A percentile compares a stretch with the other conserved stretches of the same genome.
Evolutionary conservation across 164 flowering plant species (phyloP).

Genomic region (Sextonia rubra): DNA sequence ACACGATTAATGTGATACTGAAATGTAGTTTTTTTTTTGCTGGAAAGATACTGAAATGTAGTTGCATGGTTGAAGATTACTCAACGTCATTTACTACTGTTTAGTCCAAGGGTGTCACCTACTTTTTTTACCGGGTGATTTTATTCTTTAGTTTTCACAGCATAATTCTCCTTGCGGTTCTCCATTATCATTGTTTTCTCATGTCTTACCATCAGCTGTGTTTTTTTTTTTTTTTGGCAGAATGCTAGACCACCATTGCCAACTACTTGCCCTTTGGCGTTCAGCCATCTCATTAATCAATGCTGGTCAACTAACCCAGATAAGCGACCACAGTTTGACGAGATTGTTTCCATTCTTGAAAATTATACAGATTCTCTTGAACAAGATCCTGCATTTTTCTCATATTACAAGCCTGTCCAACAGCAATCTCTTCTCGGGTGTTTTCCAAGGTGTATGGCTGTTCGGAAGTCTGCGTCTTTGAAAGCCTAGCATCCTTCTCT

Average conservation of each 20-base stretch:
- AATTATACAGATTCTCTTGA: slow-evolving; percentile 46
- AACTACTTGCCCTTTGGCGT: slow-evolving; percentile 16
- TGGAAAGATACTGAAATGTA: too few species aligned
- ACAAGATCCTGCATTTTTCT: slow-evolving; percentile 71
- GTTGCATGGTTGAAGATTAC: too few species aligned
- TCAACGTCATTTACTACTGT: too few species aligned
- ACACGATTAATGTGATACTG: too few species aligned
- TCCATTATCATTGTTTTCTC: background rate
- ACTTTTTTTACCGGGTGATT: background rate
- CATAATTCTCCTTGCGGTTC: background rate
- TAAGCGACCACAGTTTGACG: slow-evolving; percentile 76
- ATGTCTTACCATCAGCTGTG: background rate
- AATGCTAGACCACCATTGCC: slow-evolving; percentile 91
- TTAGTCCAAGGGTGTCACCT: background rate
- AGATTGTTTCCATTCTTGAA: slow-evolving; percentile 66
- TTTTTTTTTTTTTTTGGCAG: slow-evolving; percentile 37
- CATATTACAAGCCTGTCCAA: slow-evolving; percentile 35
- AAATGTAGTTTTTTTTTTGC: too few species aligned
- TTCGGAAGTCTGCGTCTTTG: slow-evolving; percentile 25
- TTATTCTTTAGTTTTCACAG: too few species aligned
- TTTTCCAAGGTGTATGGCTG: slow-evolving; percentile 45
- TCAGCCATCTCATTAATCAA: slow-evolving; percentile 57
- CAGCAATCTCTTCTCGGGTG: slow-evolving; percentile 27
- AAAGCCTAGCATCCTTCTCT: slow-evolving; percentile 17
- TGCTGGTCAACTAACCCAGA: slow-evolving; percentile 91